A percentile compares a stretch with the other conserved stretches of the same genome.
Conservation (phyloP, 768 basidiomycete genomes). For the Dentipellis sp. region DNA sequence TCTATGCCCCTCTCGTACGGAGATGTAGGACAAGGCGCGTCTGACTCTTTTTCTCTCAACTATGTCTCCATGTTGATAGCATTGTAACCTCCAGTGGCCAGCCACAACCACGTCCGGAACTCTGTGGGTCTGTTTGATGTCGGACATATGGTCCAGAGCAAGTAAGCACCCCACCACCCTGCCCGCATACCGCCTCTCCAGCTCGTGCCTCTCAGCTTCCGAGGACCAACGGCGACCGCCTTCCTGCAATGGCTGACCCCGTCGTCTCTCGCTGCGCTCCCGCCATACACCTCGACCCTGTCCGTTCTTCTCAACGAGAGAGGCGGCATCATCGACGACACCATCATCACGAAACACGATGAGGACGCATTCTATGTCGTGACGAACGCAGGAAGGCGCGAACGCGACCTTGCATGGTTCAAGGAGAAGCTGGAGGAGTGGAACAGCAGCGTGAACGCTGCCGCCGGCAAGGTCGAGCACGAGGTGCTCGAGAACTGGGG, state of each 20-base stretch:
- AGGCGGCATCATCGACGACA: slow-evolving; percentile 96
- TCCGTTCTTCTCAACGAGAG: slow-evolving; percentile 81
- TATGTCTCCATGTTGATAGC: neutral
- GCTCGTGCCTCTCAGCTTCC: slow-evolving; percentile 46
- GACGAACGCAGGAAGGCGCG: slow-evolving; percentile 87
- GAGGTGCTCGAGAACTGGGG: slow-evolving; percentile 82
- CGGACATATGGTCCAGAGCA: slow-evolving; percentile 95
- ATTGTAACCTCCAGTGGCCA: slow-evolving; percentile 48
- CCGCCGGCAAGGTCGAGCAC: slow-evolving; percentile 60
- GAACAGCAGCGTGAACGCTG: slow-evolving; percentile 50
- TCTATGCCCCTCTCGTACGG: slow-evolving; percentile 90
- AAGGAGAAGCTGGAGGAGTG: slow-evolving; percentile 57
- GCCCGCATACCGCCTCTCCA: neutral
- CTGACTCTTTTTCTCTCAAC: neutral
- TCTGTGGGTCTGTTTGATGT: slow-evolving; percentile 91
- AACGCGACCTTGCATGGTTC: slow-evolving; percentile 78
- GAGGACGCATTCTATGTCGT: slow-evolving; percentile 84
- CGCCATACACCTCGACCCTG: slow-evolving; percentile 71
- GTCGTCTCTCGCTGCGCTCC: slow-evolving; percentile 61
- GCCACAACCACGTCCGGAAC: slow-evolving; percentile 82
- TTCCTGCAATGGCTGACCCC: slow-evolving; percentile 92
- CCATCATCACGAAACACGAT: slow-evolving; percentile 81
- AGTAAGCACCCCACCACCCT: slow-evolving; percentile 34
- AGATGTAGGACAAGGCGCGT: slow-evolving; percentile 66
- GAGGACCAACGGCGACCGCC: slow-evolving; percentile 61